Base-by-base conservation (phyloP, 2,329 filamentous ascomycete genomes). In the Penicillium sp. region DNA sequence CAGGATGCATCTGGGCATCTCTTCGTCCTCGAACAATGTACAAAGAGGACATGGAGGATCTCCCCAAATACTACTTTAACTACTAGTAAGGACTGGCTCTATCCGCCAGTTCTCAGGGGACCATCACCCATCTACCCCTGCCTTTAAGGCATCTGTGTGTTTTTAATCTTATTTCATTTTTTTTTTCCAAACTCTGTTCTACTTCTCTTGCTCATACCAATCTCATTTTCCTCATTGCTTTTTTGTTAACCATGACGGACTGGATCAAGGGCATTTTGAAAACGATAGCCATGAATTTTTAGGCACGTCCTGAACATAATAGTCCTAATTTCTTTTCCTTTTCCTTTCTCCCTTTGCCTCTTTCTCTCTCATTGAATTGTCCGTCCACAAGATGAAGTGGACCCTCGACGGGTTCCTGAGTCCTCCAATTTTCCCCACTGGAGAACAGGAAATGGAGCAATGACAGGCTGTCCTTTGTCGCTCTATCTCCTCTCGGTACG, bases 21-120 rank as follows among this genome's bases (percentile, higher is more conserved):
- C 42, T 45, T 14, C 42, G 42, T 45, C 42, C 42, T 45, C 42
- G 42, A 18, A 45, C 42, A 45, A 45, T 45, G 10, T 45, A 45
- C 26, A 45, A 45, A 14, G 42, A 45, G 42, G 42, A 45, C 42
- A 45, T 45, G 42, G 18, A 45, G 42, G 42, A 31, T 31, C n/a
- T 28, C 14, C n/a, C n/a, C 23, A 16, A 26, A 39, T 21, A 39
- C 18, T 19, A 43, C 13, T 31, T 14, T 11, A 23, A 40, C 21
- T 21, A 14, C 19, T 23, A n/a, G 33, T 36, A 36, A 18, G 4
- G 13, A 4, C 24, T 31, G 42, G 42, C 42, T 45, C 9, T 45
- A 9, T 26, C 42, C 28, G 21, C 8, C 13, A 14, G 16, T 16
- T 45, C 4, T 2, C 16, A 31, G 28, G 18, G 42, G 42, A 6